Base-by-base conservation (phyloP, 768 basidiomycete genomes). In the Nidularia sp. region DNA sequence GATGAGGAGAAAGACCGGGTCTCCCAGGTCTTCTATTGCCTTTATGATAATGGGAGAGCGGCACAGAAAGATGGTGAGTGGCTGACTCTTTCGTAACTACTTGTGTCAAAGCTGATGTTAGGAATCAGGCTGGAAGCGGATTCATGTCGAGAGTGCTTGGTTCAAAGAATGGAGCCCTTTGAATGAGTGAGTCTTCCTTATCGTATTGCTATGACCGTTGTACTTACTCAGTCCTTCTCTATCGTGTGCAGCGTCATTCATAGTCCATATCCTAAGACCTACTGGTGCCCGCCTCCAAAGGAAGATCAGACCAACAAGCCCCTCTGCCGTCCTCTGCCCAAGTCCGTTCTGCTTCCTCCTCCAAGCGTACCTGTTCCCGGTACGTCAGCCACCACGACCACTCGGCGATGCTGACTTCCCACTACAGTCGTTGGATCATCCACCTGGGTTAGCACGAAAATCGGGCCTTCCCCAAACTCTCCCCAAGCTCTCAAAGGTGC, bases 31-130 rank as follows among this genome's bases (percentile, higher is more conserved):
- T 83, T 73, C 49, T 73, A 76, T 42, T 70, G 67, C 43, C 60
- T 70, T 9, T 78, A 79, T 53, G 54, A 57, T 9, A 75, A 63
- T 6, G 72, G 64, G n/a, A 68, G 77, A 5, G 70, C 68, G 12
- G 73, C 72, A 3, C 72, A 77, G 60, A 80, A 81, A 60, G 77
- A 78, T 47, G 80, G 79, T 77, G 48, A 33, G 76, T 55, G 18
- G 12, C 35, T 31, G 6, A 31, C 15, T 7, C 13, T 18, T 49
- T 39, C 36, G 36, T 39, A 9, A 9, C 15, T 39, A 15, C 36
- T 39, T 39, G 9, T 39, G 15, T 9, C 36, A 15, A 9, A 15
- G 9, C 15, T 39, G 36, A 9, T 15, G 36, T 39, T 18, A 18
- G 18, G 18, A 18, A 18, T 31, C 33, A 79, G 80, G 80, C 6